Conservation (phyloP, 2,329 filamentous ascomycete genomes). For the Hypoxylon sp. region DNA sequence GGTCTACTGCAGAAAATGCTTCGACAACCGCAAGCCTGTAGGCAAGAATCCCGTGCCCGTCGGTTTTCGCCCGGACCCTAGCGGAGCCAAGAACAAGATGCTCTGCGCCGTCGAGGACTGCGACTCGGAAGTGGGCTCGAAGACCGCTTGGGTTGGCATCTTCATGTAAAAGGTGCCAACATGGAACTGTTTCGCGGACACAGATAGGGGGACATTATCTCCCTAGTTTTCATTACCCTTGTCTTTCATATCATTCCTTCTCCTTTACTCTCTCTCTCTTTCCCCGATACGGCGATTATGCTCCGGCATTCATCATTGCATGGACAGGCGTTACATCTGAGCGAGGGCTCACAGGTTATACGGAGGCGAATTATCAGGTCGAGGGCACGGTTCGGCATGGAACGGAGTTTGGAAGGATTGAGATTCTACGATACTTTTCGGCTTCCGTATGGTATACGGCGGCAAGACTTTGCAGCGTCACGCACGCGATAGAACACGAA, state of each 20-base stretch:
- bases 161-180: constrained; percentile 53
- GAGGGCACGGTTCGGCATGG: not conserved
- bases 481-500: not conserved
- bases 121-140: constrained; percentile 59
- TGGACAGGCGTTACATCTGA: not conserved
- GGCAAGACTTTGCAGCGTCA: not conserved
- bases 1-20: constrained; percentile 71
- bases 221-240: not conserved
- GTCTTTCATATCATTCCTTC: too few relatives aligned
- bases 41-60: constrained; percentile 45
- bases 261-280: too few relatives aligned
- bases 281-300: not conserved
- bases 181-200: not conserved
- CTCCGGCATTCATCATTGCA: not conserved
- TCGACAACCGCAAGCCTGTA: constrained; percentile 60
- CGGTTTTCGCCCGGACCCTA: constrained; percentile 49
- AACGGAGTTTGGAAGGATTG: not conserved
- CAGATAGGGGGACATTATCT: not conserved
- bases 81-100: constrained; percentile 48
- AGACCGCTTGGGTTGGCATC: constrained; percentile 68
- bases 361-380: not conserved
- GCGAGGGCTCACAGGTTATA: not conserved
- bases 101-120: constrained; percentile 67
- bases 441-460: not conserved
- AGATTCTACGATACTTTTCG: not conserved